phyloP scores from a whole-genome alignment of 768 basidiomycete species.

The Tremella yokohamensis region DNA sequence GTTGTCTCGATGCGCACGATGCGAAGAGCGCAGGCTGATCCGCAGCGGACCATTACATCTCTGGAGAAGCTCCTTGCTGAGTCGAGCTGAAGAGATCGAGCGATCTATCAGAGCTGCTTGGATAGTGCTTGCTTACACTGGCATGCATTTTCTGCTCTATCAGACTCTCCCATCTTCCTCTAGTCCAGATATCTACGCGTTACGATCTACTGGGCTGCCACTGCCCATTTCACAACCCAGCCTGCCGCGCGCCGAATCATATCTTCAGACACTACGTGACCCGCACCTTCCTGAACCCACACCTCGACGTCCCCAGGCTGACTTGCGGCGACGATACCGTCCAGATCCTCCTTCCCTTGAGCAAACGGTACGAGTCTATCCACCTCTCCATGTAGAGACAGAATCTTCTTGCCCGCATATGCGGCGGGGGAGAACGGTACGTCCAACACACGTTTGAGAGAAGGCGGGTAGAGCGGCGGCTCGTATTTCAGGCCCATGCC shows the following conservation, averaged over 20 bases:
- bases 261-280: slow-evolving; percentile 61
- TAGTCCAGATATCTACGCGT: not conserved
- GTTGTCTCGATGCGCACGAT: slow-evolving; percentile 4
- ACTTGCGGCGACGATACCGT: slow-evolving; percentile 48
- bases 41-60: slow-evolving; percentile 15
- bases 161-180: too few relatives aligned
- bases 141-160: too few relatives aligned
- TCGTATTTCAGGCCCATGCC: slow-evolving; percentile 53
- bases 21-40: not conserved
- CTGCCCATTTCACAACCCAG: slow-evolving; percentile 44
- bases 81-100: not conserved
- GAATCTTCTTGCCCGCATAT: slow-evolving; percentile 68
- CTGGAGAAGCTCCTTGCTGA: slow-evolving; percentile 8
- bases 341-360: slow-evolving; percentile 60
- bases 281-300: slow-evolving; percentile 58
- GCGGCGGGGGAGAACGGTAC: slow-evolving; percentile 53
- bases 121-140: too few relatives aligned
- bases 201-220: too few relatives aligned
- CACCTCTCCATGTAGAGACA: slow-evolving; percentile 65
- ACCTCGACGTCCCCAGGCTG: slow-evolving; percentile 59
- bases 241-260: slow-evolving; percentile 58
- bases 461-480: slow-evolving; percentile 61
- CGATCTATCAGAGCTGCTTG: too few relatives aligned
- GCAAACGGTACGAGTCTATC: slow-evolving; percentile 68
- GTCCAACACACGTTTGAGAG: slow-evolving; percentile 54